Conservation (phyloP, 148 eudicot species). For the Amaranthus hypochondriacus region DNA sequence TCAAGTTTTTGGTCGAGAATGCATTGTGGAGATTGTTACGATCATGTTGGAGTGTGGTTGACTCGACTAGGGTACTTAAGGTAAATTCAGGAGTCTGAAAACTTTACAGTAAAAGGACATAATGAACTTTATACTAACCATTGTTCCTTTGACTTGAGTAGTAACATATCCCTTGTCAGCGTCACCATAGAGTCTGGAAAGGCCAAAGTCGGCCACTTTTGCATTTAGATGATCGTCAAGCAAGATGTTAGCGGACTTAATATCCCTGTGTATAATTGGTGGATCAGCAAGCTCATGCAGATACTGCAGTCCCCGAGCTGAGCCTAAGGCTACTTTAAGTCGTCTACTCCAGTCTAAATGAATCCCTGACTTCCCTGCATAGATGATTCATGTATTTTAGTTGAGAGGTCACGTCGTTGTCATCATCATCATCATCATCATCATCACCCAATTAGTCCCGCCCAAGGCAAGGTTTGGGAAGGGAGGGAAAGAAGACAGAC, state of each 20-base stretch:
- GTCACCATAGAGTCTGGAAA: constrained; percentile 43
- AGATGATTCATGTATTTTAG: not conserved
- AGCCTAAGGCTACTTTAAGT: constrained; percentile 44
- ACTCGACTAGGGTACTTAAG: not conserved
- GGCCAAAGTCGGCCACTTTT: constrained; percentile 61
- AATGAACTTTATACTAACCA: constrained; percentile 32
- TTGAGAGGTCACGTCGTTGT: not conserved
- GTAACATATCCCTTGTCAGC: constrained; percentile 38
- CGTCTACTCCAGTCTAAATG: constrained; percentile 54
- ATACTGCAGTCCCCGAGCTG: constrained; percentile 58
- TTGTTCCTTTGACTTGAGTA: constrained; percentile 67
- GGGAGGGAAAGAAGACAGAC: too few relatives aligned
- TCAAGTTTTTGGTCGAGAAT: too few relatives aligned
- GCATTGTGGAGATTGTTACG: too few relatives aligned
- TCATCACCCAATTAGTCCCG: not conserved
- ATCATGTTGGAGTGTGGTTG: not conserved
- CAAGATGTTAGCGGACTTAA: constrained; percentile 45
- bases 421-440: not conserved
- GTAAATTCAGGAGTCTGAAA: too few relatives aligned
- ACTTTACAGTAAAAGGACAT: not conserved
- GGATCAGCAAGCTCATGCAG: constrained; percentile 68
- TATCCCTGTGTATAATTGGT: constrained; percentile 56
- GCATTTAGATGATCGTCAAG: constrained; percentile 46
- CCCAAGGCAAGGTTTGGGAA: too few relatives aligned
- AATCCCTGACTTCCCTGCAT: constrained; percentile 50